Evolutionary conservation across 441 rosid species (phyloP).

Genomic region (Biscutella auriculata): DNA sequence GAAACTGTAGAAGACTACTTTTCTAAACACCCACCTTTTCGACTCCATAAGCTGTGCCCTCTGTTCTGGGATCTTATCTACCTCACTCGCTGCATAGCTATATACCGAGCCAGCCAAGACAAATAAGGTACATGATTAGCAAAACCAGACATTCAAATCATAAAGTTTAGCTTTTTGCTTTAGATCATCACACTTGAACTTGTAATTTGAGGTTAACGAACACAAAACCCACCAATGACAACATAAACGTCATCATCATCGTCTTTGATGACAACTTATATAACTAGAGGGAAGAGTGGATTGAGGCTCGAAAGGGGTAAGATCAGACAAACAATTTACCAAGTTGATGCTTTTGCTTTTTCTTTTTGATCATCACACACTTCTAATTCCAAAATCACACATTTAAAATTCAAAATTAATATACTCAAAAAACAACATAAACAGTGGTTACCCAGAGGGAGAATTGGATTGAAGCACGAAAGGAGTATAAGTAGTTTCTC

Average conservation of each 20-base stretch:
- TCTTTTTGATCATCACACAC: too few relatives aligned
- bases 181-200: neutral
- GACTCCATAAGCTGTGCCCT: constrained; percentile 63
- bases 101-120: neutral
- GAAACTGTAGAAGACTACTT: neutral
- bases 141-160: neutral
- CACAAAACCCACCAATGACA: too few relatives aligned
- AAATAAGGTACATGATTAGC: neutral
- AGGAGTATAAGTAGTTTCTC: constrained; percentile 81
- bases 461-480: constrained; percentile 50
- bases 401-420: too few relatives aligned
- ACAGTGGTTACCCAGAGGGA: constrained; percentile 42
- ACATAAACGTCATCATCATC: too few relatives aligned
- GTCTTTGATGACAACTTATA: too few relatives aligned
- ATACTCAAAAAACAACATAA: too few relatives aligned
- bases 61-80: constrained; percentile 44
- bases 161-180: neutral
- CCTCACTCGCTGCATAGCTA: constrained; percentile 53
- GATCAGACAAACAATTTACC: too few relatives aligned
- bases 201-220: neutral
- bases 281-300: too few relatives aligned
- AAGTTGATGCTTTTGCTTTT: too few relatives aligned
- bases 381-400: too few relatives aligned
- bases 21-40: constrained; percentile 40
- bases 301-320: too few relatives aligned